Base-by-base conservation (phyloP, 495 filamentous ascomycete genomes). In the Talaromyces proteolyticus region DNA sequence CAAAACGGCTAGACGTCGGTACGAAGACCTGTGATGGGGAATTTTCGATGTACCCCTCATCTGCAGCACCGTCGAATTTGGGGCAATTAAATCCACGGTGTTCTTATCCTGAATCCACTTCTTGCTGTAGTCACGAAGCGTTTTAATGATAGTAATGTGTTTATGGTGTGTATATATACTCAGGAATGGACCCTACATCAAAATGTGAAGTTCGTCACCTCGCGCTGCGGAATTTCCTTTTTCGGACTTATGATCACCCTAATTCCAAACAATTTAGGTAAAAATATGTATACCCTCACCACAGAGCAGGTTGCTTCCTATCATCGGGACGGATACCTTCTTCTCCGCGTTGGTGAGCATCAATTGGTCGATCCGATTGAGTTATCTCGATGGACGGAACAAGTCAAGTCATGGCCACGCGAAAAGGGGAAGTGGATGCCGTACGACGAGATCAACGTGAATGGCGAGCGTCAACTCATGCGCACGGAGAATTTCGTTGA, bases 401-500 rank as follows among this genome's bases (percentile, higher is more conserved):
- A 73, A 53, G 62, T 73, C 8, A 55, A 65, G 42, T 55, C 61
- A 49, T 68, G 68, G 57, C 67, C 66, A 8, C 65, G 61, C 7
- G 51, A 63, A 2, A 63, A 66, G 20, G 60, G 65, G 14, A 64
- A 65, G 52, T 73, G 67, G 62, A 73, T 73, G 68, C 70, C 70
- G 1, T 73, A 73, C 38, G 67, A 72, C 26, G 68, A 74, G 49
- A 61, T 74, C 55, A 72, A 68, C 43, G 58, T 65, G 18, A 55
- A 59, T 1, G 69, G 70, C 10, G 55, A 68, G 52, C 64, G 65
- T 7, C 67, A 71, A 21, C 57, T 74, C 20, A 71, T 70, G 60
- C 59, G 70, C 39, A 74, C 67, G 4, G 67, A 71, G 47, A 69
- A 66, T 42, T 72, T 70, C 39, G 61, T 68, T n/a, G 67, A 69